Evolutionary conservation across 768 basidiomycete species (phyloP), one percentile per base, ranked within the genome.

Genomic region (Tulasnella sp.): DNA sequence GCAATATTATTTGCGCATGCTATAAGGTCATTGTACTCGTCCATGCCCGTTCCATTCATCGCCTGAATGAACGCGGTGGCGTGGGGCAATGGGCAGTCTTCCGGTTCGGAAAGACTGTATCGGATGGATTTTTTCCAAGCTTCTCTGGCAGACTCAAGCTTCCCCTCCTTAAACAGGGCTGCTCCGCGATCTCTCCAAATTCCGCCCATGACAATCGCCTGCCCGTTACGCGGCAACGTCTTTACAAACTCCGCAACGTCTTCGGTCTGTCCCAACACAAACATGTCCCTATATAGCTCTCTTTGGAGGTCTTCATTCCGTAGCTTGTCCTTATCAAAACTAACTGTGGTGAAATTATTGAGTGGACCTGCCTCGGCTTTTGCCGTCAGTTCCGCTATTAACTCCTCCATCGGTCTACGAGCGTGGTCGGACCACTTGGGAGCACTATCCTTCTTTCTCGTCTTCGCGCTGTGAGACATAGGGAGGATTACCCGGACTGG

Each of bases 1-100:
- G 74, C 74, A 42, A 75, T 75, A 16, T 75, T 75, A 14, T 75
- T 75, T 2, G 74, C 41, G 40, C 74, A 75, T 34, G 74, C 74
- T 1, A 75, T 48, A 42, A 75, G 28, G 16, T 75, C 74, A 4
- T 37, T 22, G 40, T 42, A 75, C 18, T 42, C 41, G 41, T 75
- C 74, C 22, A 42, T 3, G 18, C 46, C 16, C 14, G 46, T 18
- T 1, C 46, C 46, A 8, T 46, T 16, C 46, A 46, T 46, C 18
- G 46, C 31, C 5, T 7, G 28, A 34, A 69, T 69, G 24, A 69
- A 69, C 5, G 64, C 64, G 12, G 16, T 28, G 2, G 24, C 11
- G 12, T 69, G 64, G 11, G 64, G 64, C 12, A 69, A 28, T 5
- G 24, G 2, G 64, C 31, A 1, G 12, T 6, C 28, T 9, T 24